Base-by-base conservation (phyloP, 805 yeast species). In the Hemisphaericaspora nanyangensis region DNA sequence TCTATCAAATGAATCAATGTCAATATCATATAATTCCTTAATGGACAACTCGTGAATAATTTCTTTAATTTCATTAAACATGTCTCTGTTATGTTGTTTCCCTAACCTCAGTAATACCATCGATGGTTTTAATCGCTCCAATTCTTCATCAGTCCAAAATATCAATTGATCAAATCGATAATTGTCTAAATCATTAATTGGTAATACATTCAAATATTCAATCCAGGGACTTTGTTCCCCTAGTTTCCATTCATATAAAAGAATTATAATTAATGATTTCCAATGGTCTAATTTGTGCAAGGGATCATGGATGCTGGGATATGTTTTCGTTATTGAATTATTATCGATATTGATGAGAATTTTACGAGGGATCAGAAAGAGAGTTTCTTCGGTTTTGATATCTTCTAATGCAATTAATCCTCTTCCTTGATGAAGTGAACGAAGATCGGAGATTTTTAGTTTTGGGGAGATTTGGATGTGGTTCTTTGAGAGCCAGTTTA, bases 121-220 rank as follows among this genome's bases (percentile, higher is more conserved):
- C 0, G 96, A 87, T 0, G 97, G 97, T 32, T 66, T 50, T 43
- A 91, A 66, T 1, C 46, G 41, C 3, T 63, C 44, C 29, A 85
- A 53, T 41, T 91, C 93, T 0, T 68, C 70, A 0, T 76, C 77
- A 2, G 46, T 45, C 98, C 99, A 91, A 52, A 79, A 87, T 79
- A 89, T 85, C 42, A 89, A 73, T 26, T 82, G 82, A 51, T 80
- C 72, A 58, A 83, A 78, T 12, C 53, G 45, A 42, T 65, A 54
- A 34, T 51, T 47, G n/a, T 49, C 52, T 5, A 20, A 18, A 35
- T 60, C 65, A 16, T 35, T 35, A 13, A 65, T 39, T 0, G 98
- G 98, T 29, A 91, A 66, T 0, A 90, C 77, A 16, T 76, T 63
- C 41, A 89, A 77, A 58, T 91, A 91, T 1, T 79, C 72, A 37